Conservation (phyloP, 1,139 yeast genomes). For the Candida pseudoviswanathii region DNA sequence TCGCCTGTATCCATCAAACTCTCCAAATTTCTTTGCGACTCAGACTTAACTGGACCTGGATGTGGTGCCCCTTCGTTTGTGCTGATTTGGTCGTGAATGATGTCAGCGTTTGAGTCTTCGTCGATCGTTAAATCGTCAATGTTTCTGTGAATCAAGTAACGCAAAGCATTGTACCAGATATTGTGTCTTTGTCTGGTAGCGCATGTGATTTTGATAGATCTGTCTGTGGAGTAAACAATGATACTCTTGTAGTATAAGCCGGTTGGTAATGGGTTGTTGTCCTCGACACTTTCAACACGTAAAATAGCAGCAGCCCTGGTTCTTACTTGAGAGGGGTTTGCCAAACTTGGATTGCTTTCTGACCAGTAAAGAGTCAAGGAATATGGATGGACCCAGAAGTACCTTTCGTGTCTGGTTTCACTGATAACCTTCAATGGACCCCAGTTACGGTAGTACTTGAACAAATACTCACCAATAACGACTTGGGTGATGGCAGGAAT, state of each 20-base stretch:
- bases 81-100: constrained; percentile 11
- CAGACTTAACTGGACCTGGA: constrained; percentile 11
- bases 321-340: constrained; percentile 63
- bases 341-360: constrained; percentile 73
- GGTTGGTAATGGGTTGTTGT: constrained; percentile 85
- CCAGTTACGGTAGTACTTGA: constrained; percentile 80
- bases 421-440: constrained; percentile 77
- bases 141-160: constrained; percentile 72
- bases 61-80: neutral
- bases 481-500: constrained; percentile 79
- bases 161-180: constrained; percentile 86
- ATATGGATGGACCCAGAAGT: constrained; percentile 97
- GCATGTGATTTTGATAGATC: constrained; percentile 79
- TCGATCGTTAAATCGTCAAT: constrained; percentile 61
- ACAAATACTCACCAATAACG: constrained; percentile 88
- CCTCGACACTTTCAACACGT: constrained; percentile 78
- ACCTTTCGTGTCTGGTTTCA: constrained; percentile 84
- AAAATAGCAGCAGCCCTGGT: constrained; percentile 83
- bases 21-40: constrained; percentile 17
- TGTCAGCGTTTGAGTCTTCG: constrained; percentile 23
- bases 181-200: constrained; percentile 87
- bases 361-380: constrained; percentile 92
- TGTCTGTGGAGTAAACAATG: constrained; percentile 68
- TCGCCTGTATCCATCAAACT: constrained; percentile 19
- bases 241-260: constrained; percentile 88